Percentiles rank a stretch among this genome's conserved stretches.
phyloP scores from a whole-genome alignment of 2,329 filamentous ascomycete genomes.

The Annulohypoxylon truncatum region DNA sequence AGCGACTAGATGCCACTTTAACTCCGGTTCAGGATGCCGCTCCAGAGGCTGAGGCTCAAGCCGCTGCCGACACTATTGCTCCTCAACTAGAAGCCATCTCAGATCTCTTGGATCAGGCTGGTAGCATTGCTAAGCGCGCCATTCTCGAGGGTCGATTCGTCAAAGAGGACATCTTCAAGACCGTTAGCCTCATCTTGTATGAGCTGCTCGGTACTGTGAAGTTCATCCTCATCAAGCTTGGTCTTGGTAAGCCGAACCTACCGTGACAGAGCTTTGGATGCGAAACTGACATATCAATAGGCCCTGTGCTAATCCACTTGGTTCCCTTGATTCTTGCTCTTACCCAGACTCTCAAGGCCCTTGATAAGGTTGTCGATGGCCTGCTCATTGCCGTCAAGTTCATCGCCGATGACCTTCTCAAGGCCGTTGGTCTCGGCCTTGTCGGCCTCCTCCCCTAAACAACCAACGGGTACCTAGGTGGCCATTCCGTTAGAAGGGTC shows the following conservation, averaged over 20 bases:
- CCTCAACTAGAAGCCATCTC: constrained; percentile 42
- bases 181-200: constrained; percentile 41
- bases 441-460: constrained; percentile 36
- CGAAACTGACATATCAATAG: constrained; percentile 30
- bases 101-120: constrained; percentile 37
- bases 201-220: constrained; percentile 45
- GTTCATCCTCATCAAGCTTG: constrained; percentile 46
- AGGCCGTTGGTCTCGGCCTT: constrained; percentile 44
- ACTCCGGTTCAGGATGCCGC: constrained; percentile 34
- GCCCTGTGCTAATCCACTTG: constrained; percentile 41
- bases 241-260: constrained; percentile 41
- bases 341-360: constrained; percentile 41
- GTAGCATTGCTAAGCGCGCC: constrained; percentile 40
- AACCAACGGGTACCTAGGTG: not conserved
- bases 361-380: constrained; percentile 43
- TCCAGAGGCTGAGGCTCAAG: constrained; percentile 32
- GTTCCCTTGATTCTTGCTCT: constrained; percentile 41
- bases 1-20: constrained; percentile 38
- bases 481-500: not conserved
- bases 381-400: constrained; percentile 41
- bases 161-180: constrained; percentile 44
- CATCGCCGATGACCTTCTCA: constrained; percentile 44
- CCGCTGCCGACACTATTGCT: constrained; percentile 37
- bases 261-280: not conserved
- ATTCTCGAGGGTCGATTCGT: constrained; percentile 33